Conservation (phyloP, 1,284 basidiomycete species). For the Malassezia furfur region DNA sequence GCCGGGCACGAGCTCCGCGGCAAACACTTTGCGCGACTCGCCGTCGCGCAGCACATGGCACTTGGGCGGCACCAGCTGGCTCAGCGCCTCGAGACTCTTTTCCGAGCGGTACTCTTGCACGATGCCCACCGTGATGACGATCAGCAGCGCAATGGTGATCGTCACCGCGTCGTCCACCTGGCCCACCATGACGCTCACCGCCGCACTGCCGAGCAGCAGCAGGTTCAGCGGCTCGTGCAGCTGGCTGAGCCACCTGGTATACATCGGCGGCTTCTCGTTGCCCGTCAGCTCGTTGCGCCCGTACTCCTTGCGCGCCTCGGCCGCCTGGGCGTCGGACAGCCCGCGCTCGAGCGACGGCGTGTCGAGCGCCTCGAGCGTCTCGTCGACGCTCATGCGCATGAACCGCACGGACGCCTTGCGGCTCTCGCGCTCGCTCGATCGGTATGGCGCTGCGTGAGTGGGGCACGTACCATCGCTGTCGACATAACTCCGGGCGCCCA, state of each 20-base stretch:
- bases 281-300: constrained; percentile 77
- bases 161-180: constrained; percentile 88
- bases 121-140: constrained; percentile 89
- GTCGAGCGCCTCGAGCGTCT: constrained; percentile 23
- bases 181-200: constrained; percentile 77
- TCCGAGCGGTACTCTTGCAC: constrained; percentile 91
- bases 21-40: constrained; percentile 58
- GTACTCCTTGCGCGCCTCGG: constrained; percentile 17
- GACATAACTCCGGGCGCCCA: background rate
- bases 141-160: constrained; percentile 83
- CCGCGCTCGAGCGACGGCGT: constrained; percentile 28
- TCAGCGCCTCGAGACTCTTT: constrained; percentile 83
- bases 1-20: constrained; percentile 88
- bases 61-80: constrained; percentile 91
- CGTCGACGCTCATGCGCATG: constrained; percentile 23
- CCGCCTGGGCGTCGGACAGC: constrained; percentile 20
- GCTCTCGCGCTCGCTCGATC: background rate
- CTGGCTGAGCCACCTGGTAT: constrained; percentile 79
- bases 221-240: constrained; percentile 90
- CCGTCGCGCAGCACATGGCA: constrained; percentile 74
- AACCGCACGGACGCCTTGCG: constrained; percentile 19
- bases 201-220: constrained; percentile 74
- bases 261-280: constrained; percentile 65
- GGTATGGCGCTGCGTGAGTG: constrained; percentile 1
- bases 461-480: constrained; percentile 7